A percentile compares a stretch with the other conserved stretches of the same genome.
Evolutionary conservation across 2,329 filamentous ascomycete species (phyloP).

Genomic region (Neurospora sp.): DNA sequence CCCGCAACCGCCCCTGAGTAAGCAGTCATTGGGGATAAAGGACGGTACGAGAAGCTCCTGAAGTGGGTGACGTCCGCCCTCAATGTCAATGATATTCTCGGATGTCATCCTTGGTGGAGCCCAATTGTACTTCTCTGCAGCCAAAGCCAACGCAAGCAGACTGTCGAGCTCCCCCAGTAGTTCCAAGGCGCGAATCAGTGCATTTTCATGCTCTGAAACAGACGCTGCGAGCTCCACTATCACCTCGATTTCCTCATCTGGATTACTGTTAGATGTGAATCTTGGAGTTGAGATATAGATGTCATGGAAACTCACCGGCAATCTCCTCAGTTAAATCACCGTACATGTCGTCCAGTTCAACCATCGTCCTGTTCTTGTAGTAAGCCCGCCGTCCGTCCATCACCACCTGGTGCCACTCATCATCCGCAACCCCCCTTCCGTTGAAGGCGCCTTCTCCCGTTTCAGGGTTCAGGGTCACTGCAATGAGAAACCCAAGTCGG

Average conservation of each 20-base stretch:
- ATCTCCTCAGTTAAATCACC: constrained; percentile 83
- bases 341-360: constrained; percentile 67
- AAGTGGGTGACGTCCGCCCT: constrained; percentile 73
- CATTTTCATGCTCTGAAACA: constrained; percentile 58
- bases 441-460: constrained; percentile 53
- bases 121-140: constrained; percentile 66
- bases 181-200: constrained; percentile 62
- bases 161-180: constrained; percentile 82
- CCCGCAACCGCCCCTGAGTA: constrained; percentile 52
- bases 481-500: constrained; percentile 81
- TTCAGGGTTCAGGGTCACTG: constrained; percentile 52
- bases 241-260: constrained; percentile 83
- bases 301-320: constrained; percentile 46
- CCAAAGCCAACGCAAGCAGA: constrained; percentile 68
- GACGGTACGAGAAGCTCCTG: constrained; percentile 74
- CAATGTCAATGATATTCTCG: constrained; percentile 62
- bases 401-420: constrained; percentile 72
- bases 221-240: constrained; percentile 64
- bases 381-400: constrained; percentile 61
- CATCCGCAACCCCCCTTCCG: constrained; percentile 45
- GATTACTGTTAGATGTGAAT: constrained; percentile 2
- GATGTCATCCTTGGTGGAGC: constrained; percentile 58
- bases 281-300: background rate
- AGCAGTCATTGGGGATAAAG: constrained; percentile 76
- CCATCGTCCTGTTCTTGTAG: constrained; percentile 80